A percentile compares a stretch with the other conserved stretches of the same genome.
Evolutionary conservation across 2,329 filamentous ascomycete species (phyloP).

Genomic region (Botrytis pseudocinerea): DNA sequence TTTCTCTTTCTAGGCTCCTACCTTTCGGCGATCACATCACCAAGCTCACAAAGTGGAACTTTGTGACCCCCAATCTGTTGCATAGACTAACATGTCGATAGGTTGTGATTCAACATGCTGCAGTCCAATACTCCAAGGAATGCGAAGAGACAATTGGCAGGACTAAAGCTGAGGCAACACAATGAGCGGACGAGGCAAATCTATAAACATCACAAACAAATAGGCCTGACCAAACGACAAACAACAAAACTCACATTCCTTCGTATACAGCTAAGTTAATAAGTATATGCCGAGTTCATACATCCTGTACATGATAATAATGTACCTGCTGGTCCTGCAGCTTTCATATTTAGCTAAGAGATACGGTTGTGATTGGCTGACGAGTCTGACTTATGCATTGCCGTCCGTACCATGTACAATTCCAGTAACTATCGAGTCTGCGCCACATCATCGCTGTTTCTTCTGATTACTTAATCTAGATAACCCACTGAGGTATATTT

Average conservation of each 20-base stretch:
- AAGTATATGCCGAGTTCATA: background rate
- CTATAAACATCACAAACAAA: background rate
- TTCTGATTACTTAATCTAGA: conserved; percentile 2
- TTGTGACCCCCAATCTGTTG: background rate
- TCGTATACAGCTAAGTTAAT: background rate
- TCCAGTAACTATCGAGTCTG: background rate
- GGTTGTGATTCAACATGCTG: background rate
- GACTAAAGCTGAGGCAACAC: background rate
- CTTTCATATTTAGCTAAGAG: conserved; percentile 7
- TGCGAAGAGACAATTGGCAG: background rate
- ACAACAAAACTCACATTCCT: background rate
- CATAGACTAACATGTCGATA: no score
- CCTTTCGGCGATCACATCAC: background rate
- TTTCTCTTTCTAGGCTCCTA: background rate
- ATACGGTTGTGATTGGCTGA: background rate
- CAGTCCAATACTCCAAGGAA: background rate
- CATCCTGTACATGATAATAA: conserved; percentile 4
- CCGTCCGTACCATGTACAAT: background rate
- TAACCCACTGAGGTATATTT: conserved; percentile 7
- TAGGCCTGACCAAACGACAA: background rate
- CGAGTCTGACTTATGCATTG: background rate
- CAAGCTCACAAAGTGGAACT: background rate
- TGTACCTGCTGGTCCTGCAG: conserved; percentile 2
- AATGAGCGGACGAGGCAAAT: background rate
- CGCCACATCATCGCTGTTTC: background rate